Base-by-base conservation (phyloP, 2,329 filamentous ascomycete species). In the Knufia fluminis region DNA sequence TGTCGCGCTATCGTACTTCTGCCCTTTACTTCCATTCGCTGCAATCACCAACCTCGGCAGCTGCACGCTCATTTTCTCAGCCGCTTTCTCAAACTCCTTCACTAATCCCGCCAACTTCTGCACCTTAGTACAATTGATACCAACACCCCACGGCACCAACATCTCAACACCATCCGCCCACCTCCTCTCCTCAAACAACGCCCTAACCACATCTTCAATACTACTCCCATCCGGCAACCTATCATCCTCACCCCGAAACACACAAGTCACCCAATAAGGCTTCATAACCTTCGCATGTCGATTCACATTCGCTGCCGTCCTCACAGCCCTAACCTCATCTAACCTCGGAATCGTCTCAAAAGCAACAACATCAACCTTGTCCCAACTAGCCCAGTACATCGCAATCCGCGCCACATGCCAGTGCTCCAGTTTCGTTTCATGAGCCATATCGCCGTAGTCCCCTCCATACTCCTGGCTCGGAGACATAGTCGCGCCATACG, bases 1-100 rank as follows among this genome's bases (percentile, higher is more conserved):
- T 4, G 78, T 80, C 0, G 64, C 66, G 1, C 80, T 82, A 61
- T 85, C 78, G 64, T 85, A 85, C 0, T 81, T 72, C 63, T 84
- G 78, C 0, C 79, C 80, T 41, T 79, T 80, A 1, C 82, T 84
- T 0, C 82, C 82, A 61, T 86, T 82, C 0, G 82, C 82, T 61
- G 85, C 85, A 16, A 85, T 57, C 3, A 85, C 75, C 47, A 85
- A 62, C 17, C 68, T 71, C 1, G 80, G 80, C 12, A 63, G 57
- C 0, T 68, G 62, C 55, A 3, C 59, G 46, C 1, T 71, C 49
- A 55, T 78, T 46, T n/a, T 51, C 54, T 8, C 53, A 51, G 14
- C 80, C 61, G 7, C 58, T n/a, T 56, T 50, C 45, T 63, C 60
- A 50, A 64, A 63, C 8, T 56, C 48, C 6, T 51, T 46, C 17